These are phyloP conservation scores for Entomophthora muscae DNA, from an alignment of 371 early-diverging fungal genomes.

Conservation along the genomic window DNA sequence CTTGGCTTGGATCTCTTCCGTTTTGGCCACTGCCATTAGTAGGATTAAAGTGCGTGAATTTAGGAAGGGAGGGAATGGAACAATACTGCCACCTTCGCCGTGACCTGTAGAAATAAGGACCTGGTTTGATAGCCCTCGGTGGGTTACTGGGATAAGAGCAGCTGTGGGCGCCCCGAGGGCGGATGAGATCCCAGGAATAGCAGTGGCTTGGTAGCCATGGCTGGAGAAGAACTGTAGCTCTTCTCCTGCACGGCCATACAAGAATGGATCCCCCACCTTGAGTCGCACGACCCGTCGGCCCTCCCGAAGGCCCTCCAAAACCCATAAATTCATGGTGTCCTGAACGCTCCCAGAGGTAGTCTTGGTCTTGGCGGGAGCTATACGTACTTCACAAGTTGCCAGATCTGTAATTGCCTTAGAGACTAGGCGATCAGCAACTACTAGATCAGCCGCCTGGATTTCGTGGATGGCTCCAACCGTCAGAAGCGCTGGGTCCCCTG, in stretches of 20 bases:
- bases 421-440: slow-evolving; percentile 66
- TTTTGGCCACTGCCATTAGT: slow-evolving; percentile 65
- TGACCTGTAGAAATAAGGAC: slow-evolving; percentile 65
- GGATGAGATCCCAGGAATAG: slow-evolving; percentile 67
- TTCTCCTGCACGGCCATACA: slow-evolving; percentile 87
- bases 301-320: slow-evolving; percentile 38
- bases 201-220: slow-evolving; percentile 36
- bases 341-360: slow-evolving; percentile 37
- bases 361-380: slow-evolving; percentile 41
- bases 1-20: slow-evolving; percentile 29
- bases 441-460: slow-evolving; percentile 49
- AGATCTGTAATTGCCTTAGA: slow-evolving; percentile 33
- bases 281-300: slow-evolving; percentile 62
- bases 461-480: slow-evolving; percentile 46
- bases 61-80: slow-evolving; percentile 54
- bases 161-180: slow-evolving; percentile 52
- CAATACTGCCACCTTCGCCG: slow-evolving; percentile 42
- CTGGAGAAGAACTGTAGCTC: slow-evolving; percentile 56
- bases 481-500: slow-evolving; percentile 63
- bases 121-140: slow-evolving; percentile 60
- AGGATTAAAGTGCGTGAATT: slow-evolving; percentile 43
- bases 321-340: slow-evolving; percentile 46
- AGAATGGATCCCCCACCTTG: slow-evolving; percentile 79
- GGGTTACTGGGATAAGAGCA: slow-evolving; percentile 57
- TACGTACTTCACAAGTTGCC: slow-evolving; percentile 31